Percentiles rank a stretch among this genome's conserved stretches.
Conservation (phyloP, 306 rosid genomes). For the Amphicarpaea edgeworthii region DNA sequence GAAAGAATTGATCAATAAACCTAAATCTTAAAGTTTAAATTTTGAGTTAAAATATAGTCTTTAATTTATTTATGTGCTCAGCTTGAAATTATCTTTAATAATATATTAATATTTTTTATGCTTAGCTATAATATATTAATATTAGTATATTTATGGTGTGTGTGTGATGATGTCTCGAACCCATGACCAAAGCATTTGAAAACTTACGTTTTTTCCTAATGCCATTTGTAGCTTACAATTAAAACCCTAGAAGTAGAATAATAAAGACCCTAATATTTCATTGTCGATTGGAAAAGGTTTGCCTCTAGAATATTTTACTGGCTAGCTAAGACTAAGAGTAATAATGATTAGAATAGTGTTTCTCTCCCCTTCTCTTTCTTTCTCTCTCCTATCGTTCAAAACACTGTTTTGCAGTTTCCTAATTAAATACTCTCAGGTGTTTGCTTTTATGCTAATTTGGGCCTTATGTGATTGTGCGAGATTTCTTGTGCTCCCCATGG, state of each 20-base stretch:
- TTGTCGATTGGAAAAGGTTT: slow-evolving; percentile 36
- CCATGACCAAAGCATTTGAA: too few species aligned
- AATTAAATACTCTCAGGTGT: slow-evolving; percentile 55
- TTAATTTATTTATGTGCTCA: too few species aligned
- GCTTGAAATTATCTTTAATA: too few species aligned
- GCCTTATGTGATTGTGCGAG: slow-evolving; percentile 65
- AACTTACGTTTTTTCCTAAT: too few species aligned
- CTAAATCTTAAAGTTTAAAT: too few species aligned
- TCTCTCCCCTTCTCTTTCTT: slow-evolving; percentile 32
- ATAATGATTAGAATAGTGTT: slow-evolving; percentile 46
- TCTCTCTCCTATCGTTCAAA: slow-evolving; percentile 66
- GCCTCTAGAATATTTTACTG: not conserved
- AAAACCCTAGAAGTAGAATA: slow-evolving; percentile 55
- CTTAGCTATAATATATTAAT: too few species aligned
- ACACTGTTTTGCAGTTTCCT: slow-evolving; percentile 57
- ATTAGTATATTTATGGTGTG: too few species aligned
- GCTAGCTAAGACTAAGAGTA: slow-evolving; percentile 30
- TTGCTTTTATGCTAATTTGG: slow-evolving; percentile 61
- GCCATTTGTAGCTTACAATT: slow-evolving; percentile 26
- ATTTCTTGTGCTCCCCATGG: slow-evolving; percentile 86
- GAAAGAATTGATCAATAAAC: too few species aligned
- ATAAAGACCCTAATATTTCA: slow-evolving; percentile 69
- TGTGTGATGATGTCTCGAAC: too few species aligned
- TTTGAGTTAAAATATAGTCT: too few species aligned
- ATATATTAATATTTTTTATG: too few species aligned